These are phyloP conservation scores for Colletotrichum salicis DNA, from an alignment of 2,329 filamentous ascomycete species.

Conservation along the genomic window DNA sequence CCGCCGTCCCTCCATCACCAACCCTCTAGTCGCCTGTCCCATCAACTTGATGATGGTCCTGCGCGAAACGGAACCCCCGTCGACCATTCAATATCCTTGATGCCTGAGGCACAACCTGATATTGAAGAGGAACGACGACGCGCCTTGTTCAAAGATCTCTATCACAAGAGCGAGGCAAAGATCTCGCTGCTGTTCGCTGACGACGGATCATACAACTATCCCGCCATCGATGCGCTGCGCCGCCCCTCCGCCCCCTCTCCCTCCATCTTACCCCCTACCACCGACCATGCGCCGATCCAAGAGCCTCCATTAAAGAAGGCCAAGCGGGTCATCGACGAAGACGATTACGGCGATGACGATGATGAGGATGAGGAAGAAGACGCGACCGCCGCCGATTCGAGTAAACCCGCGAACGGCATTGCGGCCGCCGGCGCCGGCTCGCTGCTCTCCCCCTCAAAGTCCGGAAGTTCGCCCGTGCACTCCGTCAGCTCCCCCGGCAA, in stretches of 20 bases:
- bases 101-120: conserved; percentile 71
- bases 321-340: conserved; percentile 82
- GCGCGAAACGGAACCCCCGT: conserved; percentile 62
- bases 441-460: conserved; percentile 76
- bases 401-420: conserved; percentile 61
- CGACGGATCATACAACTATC: conserved; percentile 63
- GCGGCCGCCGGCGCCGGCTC: conserved; percentile 64
- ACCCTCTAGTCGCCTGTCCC: conserved; percentile 61
- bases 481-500: conserved; percentile 71
- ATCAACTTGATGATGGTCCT: conserved; percentile 70
- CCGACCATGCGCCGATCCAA: conserved; percentile 67
- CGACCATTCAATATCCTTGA: conserved; percentile 60
- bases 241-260: conserved; percentile 52
- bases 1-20: conserved; percentile 63
- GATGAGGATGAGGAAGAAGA: conserved; percentile 79
- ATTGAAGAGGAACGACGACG: conserved; percentile 77
- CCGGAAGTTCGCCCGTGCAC: conserved; percentile 73
- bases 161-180: conserved; percentile 79
- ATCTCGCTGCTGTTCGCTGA: conserved; percentile 79
- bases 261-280: conserved; percentile 62
- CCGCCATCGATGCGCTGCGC: conserved; percentile 65
- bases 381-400: conserved; percentile 68
- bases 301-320: conserved; percentile 78
- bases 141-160: conserved; percentile 80
- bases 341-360: conserved; percentile 88